Base-by-base conservation (phyloP, 768 basidiomycete species). In the Mycena chlorophos region DNA sequence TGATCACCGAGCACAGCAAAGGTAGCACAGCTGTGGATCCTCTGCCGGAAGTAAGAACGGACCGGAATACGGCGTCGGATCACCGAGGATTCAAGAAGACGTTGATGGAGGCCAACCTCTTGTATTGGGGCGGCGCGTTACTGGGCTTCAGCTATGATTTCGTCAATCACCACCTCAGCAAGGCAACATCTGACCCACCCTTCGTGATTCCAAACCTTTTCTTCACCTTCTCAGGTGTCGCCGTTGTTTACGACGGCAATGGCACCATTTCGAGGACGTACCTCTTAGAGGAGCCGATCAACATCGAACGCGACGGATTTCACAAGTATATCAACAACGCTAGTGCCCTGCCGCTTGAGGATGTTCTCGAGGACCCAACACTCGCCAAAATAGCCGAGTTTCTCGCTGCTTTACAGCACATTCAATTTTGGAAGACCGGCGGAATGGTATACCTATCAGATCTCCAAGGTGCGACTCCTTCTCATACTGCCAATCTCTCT, bases 271-370 rank as follows among this genome's bases (percentile, higher is more conserved):
- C 37, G 6, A n/a, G 38, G 1, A 54, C 48, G 20, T 65, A 53
- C 31, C 49, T 65, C 5, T 16, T 65, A 4, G 60, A 65, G 34
- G 60, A 65, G 47, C 28, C 59, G 1, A 60, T 65, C 26, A 39
- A 51, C 19, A 31, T 20, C 8, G 34, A 30, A 3, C 12, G 57
- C 30, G 62, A 57, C 2, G 3, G 22, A 3, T 68, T 67, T 57
- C 16, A 23, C 4, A 68, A 68, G 42, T 68, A 63, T 34, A 40
- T 68, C 28, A 56, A 63, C 57, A 68, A 68, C 52, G 55, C 50
- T 14, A 58, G 55, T 19, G 56, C 55, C 1, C 43, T 51, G 17
- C 59, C 59, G 3, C 52, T 63, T 23, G 29, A 27, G 13, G 26
- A 55, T 2, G 31, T 34, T 17, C 8, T 34, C 8, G 8, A 34